Conservation (phyloP, 257 asterid genomes). For the Plantago elongata region DNA sequence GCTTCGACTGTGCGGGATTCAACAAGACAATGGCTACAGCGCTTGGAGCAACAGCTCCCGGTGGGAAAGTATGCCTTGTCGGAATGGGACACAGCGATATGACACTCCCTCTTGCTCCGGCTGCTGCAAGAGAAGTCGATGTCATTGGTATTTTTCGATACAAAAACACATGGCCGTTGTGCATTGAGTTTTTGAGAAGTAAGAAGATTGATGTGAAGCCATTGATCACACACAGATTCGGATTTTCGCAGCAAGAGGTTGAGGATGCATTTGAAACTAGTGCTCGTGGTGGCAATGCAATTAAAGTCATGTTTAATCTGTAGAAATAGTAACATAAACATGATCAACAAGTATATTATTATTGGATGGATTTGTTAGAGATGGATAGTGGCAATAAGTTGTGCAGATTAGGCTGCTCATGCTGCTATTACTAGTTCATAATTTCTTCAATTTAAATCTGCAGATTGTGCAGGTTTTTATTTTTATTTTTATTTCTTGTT, state of each 20-base stretch:
- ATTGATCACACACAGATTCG: constrained; percentile 76
- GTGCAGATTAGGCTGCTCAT: too few species aligned
- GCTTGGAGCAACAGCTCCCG: constrained; percentile 59
- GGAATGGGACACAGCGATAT: constrained; percentile 71
- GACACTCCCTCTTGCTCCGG: constrained; percentile 84
- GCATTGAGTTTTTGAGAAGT: constrained; percentile 68
- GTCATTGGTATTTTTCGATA: constrained; percentile 83
- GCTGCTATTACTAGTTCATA: too few species aligned
- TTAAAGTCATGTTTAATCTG: constrained; percentile 89
- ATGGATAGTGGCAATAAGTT: too few species aligned
- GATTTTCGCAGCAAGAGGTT: constrained; percentile 69
- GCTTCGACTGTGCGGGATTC: constrained; percentile 82
- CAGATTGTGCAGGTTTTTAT: too few species aligned
- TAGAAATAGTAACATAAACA: constrained; percentile 13
- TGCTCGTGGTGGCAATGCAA: constrained; percentile 82
- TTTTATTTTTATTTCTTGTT: too few species aligned
- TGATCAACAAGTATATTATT: too few species aligned
- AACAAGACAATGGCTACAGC: constrained; percentile 84
- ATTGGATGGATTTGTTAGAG: too few species aligned
- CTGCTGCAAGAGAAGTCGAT: constrained; percentile 93
- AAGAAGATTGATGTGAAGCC: constrained; percentile 90
- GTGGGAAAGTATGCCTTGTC: constrained; percentile 86
- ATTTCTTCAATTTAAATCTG: too few species aligned
- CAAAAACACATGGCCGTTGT: constrained; percentile 90
- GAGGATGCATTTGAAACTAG: constrained; percentile 89